A percentile compares a stretch with the other conserved stretches of the same genome.
Conservation (phyloP, 129 eudicot genomes). For the Ambrosia artemisiifolia region DNA sequence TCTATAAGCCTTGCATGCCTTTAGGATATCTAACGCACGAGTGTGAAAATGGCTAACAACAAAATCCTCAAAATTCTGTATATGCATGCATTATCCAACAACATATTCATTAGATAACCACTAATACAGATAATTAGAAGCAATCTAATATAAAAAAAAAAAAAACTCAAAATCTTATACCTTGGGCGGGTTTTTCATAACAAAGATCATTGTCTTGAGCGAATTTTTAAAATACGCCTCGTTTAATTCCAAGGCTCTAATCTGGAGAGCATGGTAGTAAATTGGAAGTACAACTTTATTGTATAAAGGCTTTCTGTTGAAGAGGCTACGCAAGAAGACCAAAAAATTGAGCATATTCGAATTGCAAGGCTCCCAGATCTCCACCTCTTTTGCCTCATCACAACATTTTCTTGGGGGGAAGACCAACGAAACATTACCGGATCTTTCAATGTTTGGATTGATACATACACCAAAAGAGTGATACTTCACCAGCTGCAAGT, state of each 20-base stretch:
- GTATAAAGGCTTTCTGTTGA: background rate
- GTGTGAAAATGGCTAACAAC: too few relatives aligned
- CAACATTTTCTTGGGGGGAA: background rate
- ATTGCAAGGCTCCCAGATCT: background rate
- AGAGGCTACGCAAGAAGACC: background rate
- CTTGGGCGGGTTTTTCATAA: background rate
- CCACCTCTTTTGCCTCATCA: background rate
- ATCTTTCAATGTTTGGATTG: background rate
- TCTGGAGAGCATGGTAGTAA: too few relatives aligned
- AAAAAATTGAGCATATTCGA: background rate
- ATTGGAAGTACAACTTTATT: background rate
- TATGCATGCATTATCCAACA: too few relatives aligned
- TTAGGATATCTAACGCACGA: too few relatives aligned
- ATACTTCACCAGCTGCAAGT: background rate
- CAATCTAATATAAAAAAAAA: too few relatives aligned
- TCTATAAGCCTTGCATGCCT: too few relatives aligned
- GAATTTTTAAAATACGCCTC: background rate
- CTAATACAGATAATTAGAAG: too few relatives aligned
- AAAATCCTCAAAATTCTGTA: too few relatives aligned
- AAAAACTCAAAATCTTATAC: too few relatives aligned
- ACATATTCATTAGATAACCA: too few relatives aligned
- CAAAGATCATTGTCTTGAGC: background rate
- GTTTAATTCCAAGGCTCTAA: too few relatives aligned
- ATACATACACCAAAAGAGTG: background rate
- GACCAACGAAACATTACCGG: background rate